A percentile compares a stretch with the other conserved stretches of the same genome.
Conservation (phyloP, 2,329 filamentous ascomycete genomes). For the Apiospora marii region DNA sequence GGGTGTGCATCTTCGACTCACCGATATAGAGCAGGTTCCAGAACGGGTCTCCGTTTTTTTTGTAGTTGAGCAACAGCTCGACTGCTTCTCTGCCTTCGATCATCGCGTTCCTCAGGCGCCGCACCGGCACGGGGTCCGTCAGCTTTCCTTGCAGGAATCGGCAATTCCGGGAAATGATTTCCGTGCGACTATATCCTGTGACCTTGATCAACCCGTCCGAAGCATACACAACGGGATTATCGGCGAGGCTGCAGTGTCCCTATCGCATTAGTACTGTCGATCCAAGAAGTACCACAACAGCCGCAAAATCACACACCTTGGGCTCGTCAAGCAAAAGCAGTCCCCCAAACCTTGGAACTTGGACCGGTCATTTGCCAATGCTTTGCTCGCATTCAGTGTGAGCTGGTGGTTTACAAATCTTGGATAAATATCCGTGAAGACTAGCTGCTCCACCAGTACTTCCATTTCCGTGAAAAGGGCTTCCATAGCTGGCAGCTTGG, state of each 20-base stretch:
- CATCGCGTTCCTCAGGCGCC: conserved; percentile 49
- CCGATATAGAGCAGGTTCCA: conserved; percentile 48
- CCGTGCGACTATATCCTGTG: conserved; percentile 54
- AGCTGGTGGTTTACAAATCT: conserved; percentile 60
- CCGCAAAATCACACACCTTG: conserved; percentile 28
- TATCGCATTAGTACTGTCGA: not conserved
- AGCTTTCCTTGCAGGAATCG: conserved; percentile 55
- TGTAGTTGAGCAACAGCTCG: conserved; percentile 50
- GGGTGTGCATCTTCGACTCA: not conserved
- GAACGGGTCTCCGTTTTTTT: conserved; percentile 57
- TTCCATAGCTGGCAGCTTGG: conserved; percentile 47
- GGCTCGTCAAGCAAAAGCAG: conserved; percentile 55
- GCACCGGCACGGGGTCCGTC: conserved; percentile 48
- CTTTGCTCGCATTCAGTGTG: conserved; percentile 46
- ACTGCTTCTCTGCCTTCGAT: conserved; percentile 29
- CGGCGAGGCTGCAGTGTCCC: conserved; percentile 40
- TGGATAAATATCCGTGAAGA: conserved; percentile 55
- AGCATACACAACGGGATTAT: conserved; percentile 56
- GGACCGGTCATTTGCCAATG: conserved; percentile 39
- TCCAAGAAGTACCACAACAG: not conserved
- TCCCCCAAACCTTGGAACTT: conserved; percentile 52
- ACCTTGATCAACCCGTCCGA: conserved; percentile 59
- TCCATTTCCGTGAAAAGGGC: conserved; percentile 50
- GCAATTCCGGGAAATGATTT: conserved; percentile 57
- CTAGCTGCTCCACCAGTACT: conserved; percentile 49